Percentiles rank a stretch among this genome's conserved stretches.
Conservation (phyloP, 1,284 basidiomycete genomes). For the Anthracocystis panici-leucophaei region DNA sequence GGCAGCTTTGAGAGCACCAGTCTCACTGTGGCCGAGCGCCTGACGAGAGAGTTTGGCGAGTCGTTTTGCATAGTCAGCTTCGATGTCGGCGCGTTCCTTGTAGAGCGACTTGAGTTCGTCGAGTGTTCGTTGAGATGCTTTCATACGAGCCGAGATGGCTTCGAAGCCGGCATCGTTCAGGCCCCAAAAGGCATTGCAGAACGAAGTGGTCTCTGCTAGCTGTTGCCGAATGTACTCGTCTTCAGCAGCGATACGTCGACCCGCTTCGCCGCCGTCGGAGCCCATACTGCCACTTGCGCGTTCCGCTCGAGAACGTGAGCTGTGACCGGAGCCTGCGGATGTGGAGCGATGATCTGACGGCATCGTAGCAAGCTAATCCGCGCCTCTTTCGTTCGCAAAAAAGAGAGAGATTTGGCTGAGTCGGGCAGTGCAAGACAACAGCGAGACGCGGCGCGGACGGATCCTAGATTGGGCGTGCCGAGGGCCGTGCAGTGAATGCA, state of each 20-base stretch:
- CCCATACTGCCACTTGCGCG: conserved; percentile 53
- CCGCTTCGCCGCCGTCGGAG: conserved; percentile 57
- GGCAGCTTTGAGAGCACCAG: conserved; percentile 85
- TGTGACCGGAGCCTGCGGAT: conserved; percentile 52
- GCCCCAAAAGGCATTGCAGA: conserved; percentile 95
- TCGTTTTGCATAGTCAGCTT: conserved; percentile 94
- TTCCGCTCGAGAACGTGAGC: conserved; percentile 46
- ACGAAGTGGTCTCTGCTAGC: conserved; percentile 75
- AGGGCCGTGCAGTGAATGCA: conserved; percentile 7
- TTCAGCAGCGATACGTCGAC: conserved; percentile 56
- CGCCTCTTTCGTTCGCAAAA: neutral
- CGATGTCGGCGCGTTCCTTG: conserved; percentile 88
- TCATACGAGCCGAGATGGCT: conserved; percentile 87
- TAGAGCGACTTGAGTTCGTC: conserved; percentile 88
- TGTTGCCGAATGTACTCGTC: conserved; percentile 60
- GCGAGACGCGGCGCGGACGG: neutral
- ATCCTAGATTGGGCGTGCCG: neutral
- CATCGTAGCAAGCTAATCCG: conserved; percentile 22
- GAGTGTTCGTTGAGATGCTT: conserved; percentile 84
- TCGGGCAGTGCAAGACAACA: neutral
- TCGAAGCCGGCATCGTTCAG: conserved; percentile 84
- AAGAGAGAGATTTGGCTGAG: conserved; percentile 8
- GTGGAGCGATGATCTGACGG: conserved; percentile 53
- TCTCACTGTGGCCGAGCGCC: conserved; percentile 86
- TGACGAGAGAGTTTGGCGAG: conserved; percentile 84